Base-by-base conservation (phyloP, 2,329 filamentous ascomycete genomes). In the Aspergillus clavatus region DNA sequence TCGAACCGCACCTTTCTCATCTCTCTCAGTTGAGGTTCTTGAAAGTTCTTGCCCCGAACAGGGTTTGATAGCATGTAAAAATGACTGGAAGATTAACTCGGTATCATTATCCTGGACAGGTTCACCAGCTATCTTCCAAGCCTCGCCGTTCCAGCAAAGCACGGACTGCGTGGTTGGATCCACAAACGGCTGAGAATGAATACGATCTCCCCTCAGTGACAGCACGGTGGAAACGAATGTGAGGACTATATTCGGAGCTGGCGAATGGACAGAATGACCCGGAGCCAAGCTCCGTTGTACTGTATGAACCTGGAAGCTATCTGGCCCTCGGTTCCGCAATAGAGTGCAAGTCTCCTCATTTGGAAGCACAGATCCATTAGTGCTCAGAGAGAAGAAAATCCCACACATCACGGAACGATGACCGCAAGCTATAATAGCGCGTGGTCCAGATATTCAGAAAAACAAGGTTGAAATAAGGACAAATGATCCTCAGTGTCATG, bases 101-200 rank as follows among this genome's bases (percentile, higher is more conserved):
- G 87, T 87, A 67, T 98, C 93, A 61, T 95, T 96, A 46, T 82
- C 86, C 27, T 58, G 48, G 5, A 95, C 73, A 1, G 65, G 58
- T 7, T 76, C 57, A 26, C 75, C 76, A 7, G 68, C 69, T 40
- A 95, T 76, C 46, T 79, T 84, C 93, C 93, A 98, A 1, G 89
- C 91, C 65, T 98, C 93, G 35, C 93, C 93, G 61, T 98, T 98
- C 93, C 93, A 98, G 75, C 91, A 96, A 2, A 98, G 75, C 1
- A 87, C 73, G 1, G 84, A 88, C 3, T 76, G 75, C 0, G 76
- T 77, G 0, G 56, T 51, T 2, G 61, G 28, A 53, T 85, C 79
- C 33, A 77, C 66, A 3, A 95, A 77, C 2, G 93, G 93, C 65
- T 97, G 93, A 26, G 70, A 63, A 5, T 83, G 80, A 40, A 93